Evolutionary conservation across 805 yeast genomes (phyloP).

Genomic region (Kodamaea jinghongensis): DNA sequence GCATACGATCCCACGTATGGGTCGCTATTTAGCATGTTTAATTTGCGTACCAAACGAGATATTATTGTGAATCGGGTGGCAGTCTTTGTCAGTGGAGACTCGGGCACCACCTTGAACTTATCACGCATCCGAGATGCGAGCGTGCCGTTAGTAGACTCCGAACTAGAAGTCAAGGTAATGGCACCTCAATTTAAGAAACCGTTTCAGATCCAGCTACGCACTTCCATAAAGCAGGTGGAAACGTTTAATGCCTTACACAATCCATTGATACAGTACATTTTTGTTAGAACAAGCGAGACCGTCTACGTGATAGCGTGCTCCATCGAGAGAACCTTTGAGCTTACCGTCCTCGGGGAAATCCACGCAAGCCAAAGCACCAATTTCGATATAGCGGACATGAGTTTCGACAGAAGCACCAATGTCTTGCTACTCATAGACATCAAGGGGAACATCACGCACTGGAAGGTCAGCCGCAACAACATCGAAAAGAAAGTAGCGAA

Average conservation of each 20-base stretch:
- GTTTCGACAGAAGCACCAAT: slow-evolving; percentile 35
- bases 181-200: slow-evolving; percentile 10
- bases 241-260: slow-evolving; percentile 23
- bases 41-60: slow-evolving; percentile 12
- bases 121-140: slow-evolving; percentile 10
- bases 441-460: slow-evolving; percentile 51
- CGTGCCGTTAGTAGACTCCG: not conserved
- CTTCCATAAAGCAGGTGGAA: slow-evolving; percentile 42
- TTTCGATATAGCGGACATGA: slow-evolving; percentile 43
- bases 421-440: slow-evolving; percentile 45
- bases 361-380: slow-evolving; percentile 22
- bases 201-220: slow-evolving; percentile 19
- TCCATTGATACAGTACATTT: slow-evolving; percentile 24
- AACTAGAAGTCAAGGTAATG: not conserved
- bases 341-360: slow-evolving; percentile 18
- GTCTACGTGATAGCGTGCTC: slow-evolving; percentile 31
- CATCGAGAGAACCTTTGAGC: slow-evolving; percentile 1
- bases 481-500: not conserved
- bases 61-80: slow-evolving; percentile 13
- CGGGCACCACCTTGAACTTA: slow-evolving; percentile 28
- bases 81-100: slow-evolving; percentile 30
- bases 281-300: slow-evolving; percentile 37
- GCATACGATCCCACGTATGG: slow-evolving; percentile 39
- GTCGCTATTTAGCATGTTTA: slow-evolving; percentile 18
- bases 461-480: slow-evolving; percentile 17